phyloP scores from a whole-genome alignment of 2,329 filamentous ascomycete genomes.

The Colletotrichum spaethianum region DNA sequence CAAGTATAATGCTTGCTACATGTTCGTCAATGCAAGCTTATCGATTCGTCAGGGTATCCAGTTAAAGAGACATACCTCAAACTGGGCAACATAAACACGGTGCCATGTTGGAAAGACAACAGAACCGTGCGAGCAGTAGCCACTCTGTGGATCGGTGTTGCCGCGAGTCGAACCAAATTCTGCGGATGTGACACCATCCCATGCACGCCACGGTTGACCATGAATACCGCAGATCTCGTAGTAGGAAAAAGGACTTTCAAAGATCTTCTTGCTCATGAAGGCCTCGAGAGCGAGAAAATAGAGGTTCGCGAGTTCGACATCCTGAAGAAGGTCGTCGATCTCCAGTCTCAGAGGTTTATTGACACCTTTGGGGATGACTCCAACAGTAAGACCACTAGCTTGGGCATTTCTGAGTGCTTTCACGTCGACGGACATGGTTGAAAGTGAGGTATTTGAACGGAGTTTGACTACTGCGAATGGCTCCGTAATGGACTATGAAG shows the following conservation, averaged over 20 bases:
- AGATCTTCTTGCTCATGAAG: not conserved
- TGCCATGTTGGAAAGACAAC: slow-evolving; percentile 31
- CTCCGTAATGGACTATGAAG: not conserved
- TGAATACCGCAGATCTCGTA: not conserved
- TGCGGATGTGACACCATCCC: not conserved
- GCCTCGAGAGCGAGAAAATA: slow-evolving; percentile 26
- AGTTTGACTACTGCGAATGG: not conserved
- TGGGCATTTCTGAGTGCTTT: not conserved
- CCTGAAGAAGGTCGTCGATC: slow-evolving; percentile 28
- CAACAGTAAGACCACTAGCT: not conserved
- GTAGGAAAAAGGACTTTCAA: not conserved
- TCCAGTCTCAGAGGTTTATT: slow-evolving; percentile 18
- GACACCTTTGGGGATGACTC: not conserved
- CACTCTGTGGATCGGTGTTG: not conserved
- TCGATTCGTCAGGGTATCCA: too few species aligned
- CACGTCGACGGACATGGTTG: not conserved
- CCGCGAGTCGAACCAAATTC: not conserved
- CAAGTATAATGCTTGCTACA: not conserved
- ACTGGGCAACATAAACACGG: slow-evolving; percentile 20
- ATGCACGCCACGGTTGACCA: not conserved
- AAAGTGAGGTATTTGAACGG: too few species aligned
- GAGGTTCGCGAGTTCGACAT: slow-evolving; percentile 25
- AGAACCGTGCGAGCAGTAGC: slow-evolving; percentile 20
- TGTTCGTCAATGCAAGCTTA: not conserved
- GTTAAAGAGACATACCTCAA: not conserved